A percentile compares a stretch with the other conserved stretches of the same genome.
Evolutionary conservation across 768 basidiomycete genomes (phyloP).

Genomic region (Lentinula lateritia): DNA sequence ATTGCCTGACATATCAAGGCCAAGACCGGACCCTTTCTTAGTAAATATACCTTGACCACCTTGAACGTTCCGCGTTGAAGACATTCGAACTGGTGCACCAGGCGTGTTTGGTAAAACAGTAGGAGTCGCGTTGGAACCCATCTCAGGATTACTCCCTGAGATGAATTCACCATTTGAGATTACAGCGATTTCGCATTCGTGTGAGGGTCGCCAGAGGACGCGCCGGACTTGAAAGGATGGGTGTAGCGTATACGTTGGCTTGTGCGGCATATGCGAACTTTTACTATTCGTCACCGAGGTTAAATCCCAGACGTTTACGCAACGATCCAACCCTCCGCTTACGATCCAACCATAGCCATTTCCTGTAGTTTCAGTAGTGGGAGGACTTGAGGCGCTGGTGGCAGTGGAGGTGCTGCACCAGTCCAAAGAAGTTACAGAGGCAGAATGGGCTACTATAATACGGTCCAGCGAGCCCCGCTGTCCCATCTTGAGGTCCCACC

Average conservation of each 20-base stretch:
- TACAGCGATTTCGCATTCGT: conserved; percentile 70
- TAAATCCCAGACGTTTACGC: conserved; percentile 53
- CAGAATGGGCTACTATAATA: conserved; percentile 67
- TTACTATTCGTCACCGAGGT: conserved; percentile 12
- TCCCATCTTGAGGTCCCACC: conserved; percentile 79
- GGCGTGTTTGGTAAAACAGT: conserved; percentile 17
- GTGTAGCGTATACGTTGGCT: conserved; percentile 66
- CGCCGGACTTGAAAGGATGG: conserved; percentile 71
- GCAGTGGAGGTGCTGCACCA: conserved; percentile 46
- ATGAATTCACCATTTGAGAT: conserved; percentile 63
- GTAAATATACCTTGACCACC: not conserved
- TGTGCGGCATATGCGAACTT: conserved; percentile 48
- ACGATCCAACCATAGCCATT: conserved; percentile 66
- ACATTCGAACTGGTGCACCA: conserved; percentile 7
- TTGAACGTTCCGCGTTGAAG: not conserved
- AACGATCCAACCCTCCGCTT: conserved; percentile 74
- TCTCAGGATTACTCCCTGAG: conserved; percentile 26
- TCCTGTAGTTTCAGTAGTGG: conserved; percentile 19
- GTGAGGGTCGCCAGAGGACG: conserved; percentile 71
- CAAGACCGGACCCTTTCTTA: not conserved
- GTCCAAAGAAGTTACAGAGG: conserved; percentile 67
- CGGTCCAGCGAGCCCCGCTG: conserved; percentile 70
- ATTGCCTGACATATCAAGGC: not conserved
- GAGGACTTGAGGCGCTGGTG: conserved; percentile 9
- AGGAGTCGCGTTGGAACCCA: conserved; percentile 10